These are phyloP conservation scores for Solanum chmielewskii DNA, from an alignment of 257 asterid species.

Conservation along the genomic window DNA sequence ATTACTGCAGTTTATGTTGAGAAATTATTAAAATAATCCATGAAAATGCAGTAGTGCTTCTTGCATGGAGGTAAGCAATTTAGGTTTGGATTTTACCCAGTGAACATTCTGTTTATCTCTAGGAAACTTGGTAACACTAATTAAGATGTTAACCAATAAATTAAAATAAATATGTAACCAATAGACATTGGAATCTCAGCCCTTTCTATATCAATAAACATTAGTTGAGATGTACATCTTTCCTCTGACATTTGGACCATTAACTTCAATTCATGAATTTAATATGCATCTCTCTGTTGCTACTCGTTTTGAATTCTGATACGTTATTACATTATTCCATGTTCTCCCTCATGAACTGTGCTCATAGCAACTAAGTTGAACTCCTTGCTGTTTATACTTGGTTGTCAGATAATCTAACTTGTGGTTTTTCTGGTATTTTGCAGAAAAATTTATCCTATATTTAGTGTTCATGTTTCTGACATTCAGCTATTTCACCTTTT, in stretches of 20 bases:
- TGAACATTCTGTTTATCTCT: background rate
- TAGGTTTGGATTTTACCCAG: background rate
- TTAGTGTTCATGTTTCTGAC: constrained; percentile 42
- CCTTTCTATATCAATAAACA: background rate
- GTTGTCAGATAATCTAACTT: background rate
- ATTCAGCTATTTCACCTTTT: constrained; percentile 45
- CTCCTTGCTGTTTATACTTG: background rate
- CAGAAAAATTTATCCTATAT: constrained; percentile 42
- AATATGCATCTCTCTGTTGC: background rate
- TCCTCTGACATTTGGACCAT: background rate
- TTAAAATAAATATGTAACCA: background rate
- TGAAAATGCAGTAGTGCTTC: background rate
- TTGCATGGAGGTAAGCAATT: background rate
- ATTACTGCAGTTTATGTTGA: background rate
- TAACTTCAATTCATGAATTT: background rate
- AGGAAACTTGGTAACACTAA: background rate
- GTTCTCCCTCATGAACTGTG: background rate
- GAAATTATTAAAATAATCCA: background rate
- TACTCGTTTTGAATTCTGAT: background rate
- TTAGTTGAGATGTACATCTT: background rate
- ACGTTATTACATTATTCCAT: background rate
- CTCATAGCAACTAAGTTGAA: background rate
- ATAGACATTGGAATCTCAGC: background rate
- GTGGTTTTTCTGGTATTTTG: background rate
- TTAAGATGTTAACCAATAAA: background rate